Conservation (phyloP, 129 eudicot genomes). For the Artemisia argyi region DNA sequence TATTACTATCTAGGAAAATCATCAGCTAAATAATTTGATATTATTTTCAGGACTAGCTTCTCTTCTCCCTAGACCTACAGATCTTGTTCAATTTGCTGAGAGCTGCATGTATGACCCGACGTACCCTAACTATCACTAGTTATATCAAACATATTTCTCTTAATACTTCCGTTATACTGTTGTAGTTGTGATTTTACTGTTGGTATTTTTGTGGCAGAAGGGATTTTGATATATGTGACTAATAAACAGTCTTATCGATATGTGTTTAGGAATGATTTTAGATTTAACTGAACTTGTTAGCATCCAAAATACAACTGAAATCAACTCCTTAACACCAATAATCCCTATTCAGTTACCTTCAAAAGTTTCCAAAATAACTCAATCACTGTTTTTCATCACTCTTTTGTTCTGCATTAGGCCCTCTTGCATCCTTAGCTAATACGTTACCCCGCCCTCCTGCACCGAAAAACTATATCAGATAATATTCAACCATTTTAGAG, state of each 20-base stretch:
- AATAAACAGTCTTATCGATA: slow-evolving; percentile 20
- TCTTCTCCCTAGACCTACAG: slow-evolving; percentile 66
- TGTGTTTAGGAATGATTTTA: not conserved
- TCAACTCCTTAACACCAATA: slow-evolving; percentile 34
- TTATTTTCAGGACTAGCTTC: slow-evolving; percentile 65
- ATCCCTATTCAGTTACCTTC: slow-evolving; percentile 26
- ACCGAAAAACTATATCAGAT: slow-evolving; percentile 12
- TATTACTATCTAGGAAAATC: not conserved
- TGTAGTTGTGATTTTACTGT: slow-evolving; percentile 4
- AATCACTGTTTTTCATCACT: slow-evolving; percentile 31
- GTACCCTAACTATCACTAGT: slow-evolving; percentile 64
- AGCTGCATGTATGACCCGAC: slow-evolving; percentile 90
- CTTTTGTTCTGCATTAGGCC: slow-evolving; percentile 26
- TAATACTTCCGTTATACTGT: not conserved
- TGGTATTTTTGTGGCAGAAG: slow-evolving; percentile 20
- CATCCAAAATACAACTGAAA: slow-evolving; percentile 8
- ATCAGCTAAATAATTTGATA: slow-evolving; percentile 8
- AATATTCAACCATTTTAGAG: not conserved
- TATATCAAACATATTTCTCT: slow-evolving; percentile 3
- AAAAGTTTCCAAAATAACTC: slow-evolving; percentile 5
- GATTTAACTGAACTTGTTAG: slow-evolving; percentile 6
- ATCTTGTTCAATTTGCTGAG: slow-evolving; percentile 73
- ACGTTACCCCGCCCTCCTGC: slow-evolving; percentile 29
- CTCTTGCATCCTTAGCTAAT: slow-evolving; percentile 28
- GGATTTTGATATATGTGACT: slow-evolving; percentile 6